A percentile compares a stretch with the other conserved stretches of the same genome.
Evolutionary conservation across 805 yeast genomes (phyloP).

Genomic region (Millerozyma acaciae): DNA sequence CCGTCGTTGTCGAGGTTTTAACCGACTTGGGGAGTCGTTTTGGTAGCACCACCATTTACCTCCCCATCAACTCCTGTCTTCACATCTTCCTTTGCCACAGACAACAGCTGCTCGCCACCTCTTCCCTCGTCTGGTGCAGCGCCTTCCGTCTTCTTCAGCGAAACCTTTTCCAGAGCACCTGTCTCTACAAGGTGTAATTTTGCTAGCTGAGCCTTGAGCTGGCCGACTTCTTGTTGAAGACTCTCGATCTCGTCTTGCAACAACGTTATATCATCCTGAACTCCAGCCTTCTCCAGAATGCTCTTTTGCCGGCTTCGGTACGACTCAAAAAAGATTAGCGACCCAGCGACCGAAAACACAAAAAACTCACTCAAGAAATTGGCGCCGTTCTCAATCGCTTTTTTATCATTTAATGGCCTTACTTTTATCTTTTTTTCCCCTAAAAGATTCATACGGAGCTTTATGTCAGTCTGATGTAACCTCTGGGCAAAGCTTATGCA

Average conservation of each 20-base stretch:
- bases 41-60: too few species aligned
- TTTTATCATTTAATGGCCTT: constrained; percentile 76
- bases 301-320: constrained; percentile 65
- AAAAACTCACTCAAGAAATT: constrained; percentile 72
- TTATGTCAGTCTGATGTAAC: constrained; percentile 62
- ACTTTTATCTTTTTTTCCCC: constrained; percentile 53
- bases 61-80: too few species aligned
- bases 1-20: too few species aligned
- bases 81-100: too few species aligned
- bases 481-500: constrained; percentile 73
- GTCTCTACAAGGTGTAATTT: too few species aligned
- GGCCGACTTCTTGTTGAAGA: constrained; percentile 47
- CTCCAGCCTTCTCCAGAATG: constrained; percentile 53
- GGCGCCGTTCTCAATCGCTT: constrained; percentile 82
- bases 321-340: constrained; percentile 68
- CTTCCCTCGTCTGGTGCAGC: too few species aligned
- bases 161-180: too few species aligned
- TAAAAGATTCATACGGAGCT: constrained; percentile 54
- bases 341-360: constrained; percentile 77
- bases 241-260: constrained; percentile 68
- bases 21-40: too few species aligned
- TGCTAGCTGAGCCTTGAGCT: too few species aligned
- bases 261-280: constrained; percentile 68
- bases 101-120: too few species aligned
- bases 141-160: too few species aligned